Evolutionary conservation across 352 stramenopile species (phyloP).

Genomic region (Pythium plurisporium): DNA sequence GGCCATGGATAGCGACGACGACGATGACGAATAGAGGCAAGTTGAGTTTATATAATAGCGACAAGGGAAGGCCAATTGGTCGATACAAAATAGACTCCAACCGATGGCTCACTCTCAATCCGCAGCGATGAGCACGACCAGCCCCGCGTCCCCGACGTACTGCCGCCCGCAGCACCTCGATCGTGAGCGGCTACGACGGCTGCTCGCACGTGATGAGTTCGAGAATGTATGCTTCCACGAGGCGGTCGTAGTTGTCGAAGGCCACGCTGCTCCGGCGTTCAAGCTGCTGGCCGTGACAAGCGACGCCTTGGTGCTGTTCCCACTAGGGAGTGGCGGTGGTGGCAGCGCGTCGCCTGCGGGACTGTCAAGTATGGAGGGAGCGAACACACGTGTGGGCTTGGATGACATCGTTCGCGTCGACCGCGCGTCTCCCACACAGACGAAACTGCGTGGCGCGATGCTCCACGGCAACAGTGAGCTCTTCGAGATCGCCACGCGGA

Average conservation of each 20-base stretch:
- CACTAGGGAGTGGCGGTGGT: conserved; percentile 21
- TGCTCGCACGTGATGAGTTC: conserved; percentile 32
- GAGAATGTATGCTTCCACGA: conserved; percentile 47
- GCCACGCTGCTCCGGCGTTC: conserved; percentile 23
- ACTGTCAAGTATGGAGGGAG: not conserved
- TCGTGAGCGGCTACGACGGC: conserved; percentile 39
- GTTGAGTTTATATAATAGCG: conserved; percentile 57
- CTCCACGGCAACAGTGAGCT: conserved; percentile 45
- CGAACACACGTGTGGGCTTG: not conserved
- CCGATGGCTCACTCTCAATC: too few relatives aligned
- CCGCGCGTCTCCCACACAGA: conserved; percentile 31
- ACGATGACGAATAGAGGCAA: conserved; percentile 45
- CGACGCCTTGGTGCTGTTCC: conserved; percentile 43
- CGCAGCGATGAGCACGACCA: not conserved
- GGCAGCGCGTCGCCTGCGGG: not conserved
- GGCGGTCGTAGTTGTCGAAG: conserved; percentile 38
- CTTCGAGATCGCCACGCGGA: conserved; percentile 28
- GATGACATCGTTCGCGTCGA: conserved; percentile 29
- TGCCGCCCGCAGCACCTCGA: conserved; percentile 55
- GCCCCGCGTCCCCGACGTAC: conserved; percentile 34
- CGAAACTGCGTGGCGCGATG: conserved; percentile 39
- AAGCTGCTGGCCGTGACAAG: conserved; percentile 47
- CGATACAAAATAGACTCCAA: conserved; percentile 11
- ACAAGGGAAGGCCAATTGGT: too few relatives aligned
- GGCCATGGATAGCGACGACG: conserved; percentile 14